Percentiles rank a stretch among this genome's conserved stretches.
These are phyloP conservation scores for Cladosporium velox DNA, from an alignment of 2,329 filamentous ascomycete species.

Conservation along the genomic window DNA sequence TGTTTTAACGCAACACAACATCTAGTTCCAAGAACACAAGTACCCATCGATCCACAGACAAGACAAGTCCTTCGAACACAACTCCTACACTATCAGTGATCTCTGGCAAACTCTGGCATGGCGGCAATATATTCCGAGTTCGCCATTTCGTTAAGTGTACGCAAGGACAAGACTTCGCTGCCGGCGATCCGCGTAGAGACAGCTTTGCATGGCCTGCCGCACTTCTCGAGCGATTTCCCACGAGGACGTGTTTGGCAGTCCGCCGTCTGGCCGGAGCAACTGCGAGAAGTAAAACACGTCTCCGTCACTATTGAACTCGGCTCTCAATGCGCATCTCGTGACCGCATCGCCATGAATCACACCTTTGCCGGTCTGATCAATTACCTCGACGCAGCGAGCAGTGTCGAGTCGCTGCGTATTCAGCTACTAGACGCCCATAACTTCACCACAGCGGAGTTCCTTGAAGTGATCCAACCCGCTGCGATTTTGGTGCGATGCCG, in stretches of 20 bases:
- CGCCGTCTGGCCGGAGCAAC: background rate
- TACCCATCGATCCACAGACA: too few species aligned
- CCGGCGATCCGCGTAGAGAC: constrained; percentile 1
- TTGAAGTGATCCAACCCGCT: background rate
- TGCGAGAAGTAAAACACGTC: background rate
- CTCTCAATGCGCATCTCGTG: background rate
- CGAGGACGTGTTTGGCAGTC: background rate
- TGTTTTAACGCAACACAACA: background rate
- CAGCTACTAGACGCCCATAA: background rate
- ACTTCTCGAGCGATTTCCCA: background rate
- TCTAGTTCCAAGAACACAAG: background rate
- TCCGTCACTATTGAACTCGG: background rate
- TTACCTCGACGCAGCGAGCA: background rate
- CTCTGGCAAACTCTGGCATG: background rate
- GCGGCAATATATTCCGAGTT: background rate
- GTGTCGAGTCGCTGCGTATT: background rate
- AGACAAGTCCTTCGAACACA: background rate
- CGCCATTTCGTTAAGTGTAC: background rate
- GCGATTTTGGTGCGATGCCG: background rate
- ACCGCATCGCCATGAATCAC: constrained; percentile 3
- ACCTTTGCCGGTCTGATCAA: background rate
- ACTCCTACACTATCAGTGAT: background rate
- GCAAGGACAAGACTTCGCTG: background rate
- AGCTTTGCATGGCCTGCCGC: background rate
- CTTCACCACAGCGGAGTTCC: background rate